phyloP scores from a whole-genome alignment of 2,329 filamentous ascomycete species.

The Talaromyces sp. region DNA sequence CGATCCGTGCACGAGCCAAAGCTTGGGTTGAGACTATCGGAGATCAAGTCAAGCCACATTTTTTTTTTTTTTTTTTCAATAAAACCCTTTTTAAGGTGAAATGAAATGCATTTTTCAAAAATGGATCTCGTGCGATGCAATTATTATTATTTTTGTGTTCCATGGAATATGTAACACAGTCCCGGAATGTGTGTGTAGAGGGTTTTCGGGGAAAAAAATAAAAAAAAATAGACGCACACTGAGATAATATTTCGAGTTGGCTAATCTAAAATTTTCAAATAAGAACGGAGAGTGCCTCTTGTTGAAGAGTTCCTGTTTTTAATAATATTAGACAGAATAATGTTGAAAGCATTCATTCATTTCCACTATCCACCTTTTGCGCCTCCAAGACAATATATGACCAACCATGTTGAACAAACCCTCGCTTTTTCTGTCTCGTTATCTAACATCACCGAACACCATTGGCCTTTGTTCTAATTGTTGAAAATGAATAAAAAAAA shows the following conservation, averaged over 20 bases:
- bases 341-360: background rate
- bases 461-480: background rate
- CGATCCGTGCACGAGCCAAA: background rate
- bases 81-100: too few species aligned
- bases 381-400: too few species aligned
- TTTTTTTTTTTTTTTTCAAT: background rate
- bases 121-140: too few species aligned
- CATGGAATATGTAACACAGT: too few species aligned
- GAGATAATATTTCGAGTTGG: too few species aligned
- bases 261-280: too few species aligned
- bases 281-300: background rate
- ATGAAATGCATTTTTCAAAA: too few species aligned
- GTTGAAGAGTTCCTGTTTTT: background rate
- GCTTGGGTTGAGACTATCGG: background rate
- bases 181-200: too few species aligned
- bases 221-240: too few species aligned
- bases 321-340: background rate
- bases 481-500: background rate
- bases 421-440: background rate
- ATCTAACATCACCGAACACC: background rate
- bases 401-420: too few species aligned
- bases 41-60: background rate
- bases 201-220: too few species aligned
- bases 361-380: background rate
- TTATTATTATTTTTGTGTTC: too few species aligned